Conservation (phyloP, 2,329 filamentous ascomycete species). For the Paecilomyces variotii region DNA sequence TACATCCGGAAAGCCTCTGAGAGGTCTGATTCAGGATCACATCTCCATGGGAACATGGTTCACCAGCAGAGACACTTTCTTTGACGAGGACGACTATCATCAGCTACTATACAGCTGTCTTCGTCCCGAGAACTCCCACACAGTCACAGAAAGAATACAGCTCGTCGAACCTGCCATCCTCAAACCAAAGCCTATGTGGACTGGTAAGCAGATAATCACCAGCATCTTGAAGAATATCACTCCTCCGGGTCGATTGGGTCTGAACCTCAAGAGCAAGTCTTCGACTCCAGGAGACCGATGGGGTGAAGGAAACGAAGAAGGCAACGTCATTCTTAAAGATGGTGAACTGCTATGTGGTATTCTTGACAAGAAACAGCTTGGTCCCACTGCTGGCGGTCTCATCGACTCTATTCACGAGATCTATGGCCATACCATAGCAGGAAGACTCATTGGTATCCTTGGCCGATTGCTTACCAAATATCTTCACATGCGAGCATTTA, state of each 20-base stretch:
- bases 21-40: slow-evolving; percentile 97
- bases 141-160: slow-evolving; percentile 71
- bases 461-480: slow-evolving; percentile 83
- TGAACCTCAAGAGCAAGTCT: slow-evolving; percentile 72
- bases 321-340: slow-evolving; percentile 70
- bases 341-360: slow-evolving; percentile 87
- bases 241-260: slow-evolving; percentile 63
- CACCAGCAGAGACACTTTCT: slow-evolving; percentile 86
- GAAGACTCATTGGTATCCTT: slow-evolving; percentile 79
- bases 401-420: slow-evolving; percentile 90
- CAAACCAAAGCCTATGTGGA: slow-evolving; percentile 79
- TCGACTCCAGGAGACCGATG: slow-evolving; percentile 73
- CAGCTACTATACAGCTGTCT: slow-evolving; percentile 88
- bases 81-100: slow-evolving; percentile 79
- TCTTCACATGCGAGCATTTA: slow-evolving; percentile 89
- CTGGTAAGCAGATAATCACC: slow-evolving; percentile 90
- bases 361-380: slow-evolving; percentile 91
- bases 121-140: slow-evolving; percentile 83
- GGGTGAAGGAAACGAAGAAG: slow-evolving; percentile 65
- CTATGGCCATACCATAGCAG: slow-evolving; percentile 80
- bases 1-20: slow-evolving; percentile 84
- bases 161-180: slow-evolving; percentile 73
- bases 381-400: slow-evolving; percentile 75
- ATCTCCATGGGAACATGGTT: slow-evolving; percentile 89
- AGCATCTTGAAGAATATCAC: slow-evolving; percentile 89